phyloP scores from a whole-genome alignment of 2,329 filamentous ascomycete genomes.

The Bipolaris victoriae region DNA sequence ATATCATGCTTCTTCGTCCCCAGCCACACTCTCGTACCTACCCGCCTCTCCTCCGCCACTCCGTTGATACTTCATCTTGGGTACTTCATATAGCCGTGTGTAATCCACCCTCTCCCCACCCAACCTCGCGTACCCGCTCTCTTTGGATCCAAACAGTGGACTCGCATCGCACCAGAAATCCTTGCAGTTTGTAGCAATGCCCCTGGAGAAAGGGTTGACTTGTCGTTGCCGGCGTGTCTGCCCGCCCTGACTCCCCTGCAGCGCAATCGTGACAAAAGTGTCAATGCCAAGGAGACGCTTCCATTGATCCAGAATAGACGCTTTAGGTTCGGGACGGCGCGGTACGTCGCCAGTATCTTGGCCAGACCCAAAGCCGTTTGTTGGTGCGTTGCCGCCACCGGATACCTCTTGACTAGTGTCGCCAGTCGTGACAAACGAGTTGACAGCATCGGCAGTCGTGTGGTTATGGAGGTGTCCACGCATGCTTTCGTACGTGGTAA shows the following conservation, averaged over 20 bases:
- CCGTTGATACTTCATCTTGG: constrained; percentile 67
- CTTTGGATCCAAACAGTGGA: constrained; percentile 76
- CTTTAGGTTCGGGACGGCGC: constrained; percentile 58
- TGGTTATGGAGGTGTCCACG: constrained; percentile 71
- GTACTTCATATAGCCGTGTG: constrained; percentile 85
- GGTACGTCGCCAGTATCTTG: constrained; percentile 55
- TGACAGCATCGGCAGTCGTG: constrained; percentile 65
- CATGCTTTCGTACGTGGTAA: constrained; percentile 98
- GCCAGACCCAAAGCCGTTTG: constrained; percentile 67
- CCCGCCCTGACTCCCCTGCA: constrained; percentile 68
- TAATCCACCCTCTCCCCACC: constrained; percentile 85
- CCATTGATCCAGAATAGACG: constrained; percentile 78
- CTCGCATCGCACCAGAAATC: constrained; percentile 97
- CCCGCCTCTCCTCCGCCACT: constrained; percentile 43
- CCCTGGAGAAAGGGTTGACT: constrained; percentile 84
- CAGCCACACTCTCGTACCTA: constrained; percentile 65
- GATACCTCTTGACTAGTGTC: constrained; percentile 65
- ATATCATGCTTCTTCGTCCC: constrained; percentile 35
- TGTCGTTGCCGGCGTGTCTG: constrained; percentile 50
- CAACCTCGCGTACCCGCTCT: constrained; percentile 76
- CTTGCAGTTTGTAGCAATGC: constrained; percentile 84
- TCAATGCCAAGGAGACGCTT: constrained; percentile 86
- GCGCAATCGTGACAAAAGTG: constrained; percentile 88
- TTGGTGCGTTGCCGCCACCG: constrained; percentile 32
- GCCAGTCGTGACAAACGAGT: constrained; percentile 77